These are phyloP conservation scores for Linaria vulgaris DNA, from an alignment of 257 asterid species.

Conservation along the genomic window DNA sequence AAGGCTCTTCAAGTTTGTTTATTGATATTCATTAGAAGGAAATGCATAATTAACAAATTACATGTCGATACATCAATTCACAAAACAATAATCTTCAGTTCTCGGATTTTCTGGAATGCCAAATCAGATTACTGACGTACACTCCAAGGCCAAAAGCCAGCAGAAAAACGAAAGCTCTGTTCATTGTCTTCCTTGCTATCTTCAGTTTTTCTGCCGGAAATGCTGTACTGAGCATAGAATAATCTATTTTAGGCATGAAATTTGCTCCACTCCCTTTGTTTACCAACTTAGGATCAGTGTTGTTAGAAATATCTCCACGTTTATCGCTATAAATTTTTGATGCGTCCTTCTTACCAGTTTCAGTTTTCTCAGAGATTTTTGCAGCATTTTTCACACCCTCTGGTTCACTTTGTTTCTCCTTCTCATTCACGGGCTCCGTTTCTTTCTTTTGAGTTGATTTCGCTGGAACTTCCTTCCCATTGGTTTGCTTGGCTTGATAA, in stretches of 20 bases:
- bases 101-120: constrained; percentile 27
- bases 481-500: constrained; percentile 17
- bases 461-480: background rate
- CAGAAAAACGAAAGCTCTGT: constrained; percentile 32
- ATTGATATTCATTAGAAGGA: constrained; percentile 25
- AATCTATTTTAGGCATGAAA: constrained; percentile 15
- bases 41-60: constrained; percentile 16
- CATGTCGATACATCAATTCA: constrained; percentile 1
- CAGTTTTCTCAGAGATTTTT: constrained; percentile 16
- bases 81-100: constrained; percentile 23
- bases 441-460: constrained; percentile 21
- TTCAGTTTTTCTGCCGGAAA: constrained; percentile 38
- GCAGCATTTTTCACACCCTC: constrained; percentile 3
- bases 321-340: background rate
- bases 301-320: background rate
- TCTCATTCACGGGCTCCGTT: constrained; percentile 4
- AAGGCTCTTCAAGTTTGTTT: constrained; percentile 20
- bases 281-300: constrained; percentile 4
- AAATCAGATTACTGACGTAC: constrained; percentile 32
- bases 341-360: constrained; percentile 10
- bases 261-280: constrained; percentile 1
- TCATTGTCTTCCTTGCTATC: constrained; percentile 43
- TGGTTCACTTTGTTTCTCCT: constrained; percentile 14
- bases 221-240: constrained; percentile 23
- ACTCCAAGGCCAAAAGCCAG: constrained; percentile 49